Conservation (phyloP, 306 rosid species). For the Trifolium fragiferum region DNA sequence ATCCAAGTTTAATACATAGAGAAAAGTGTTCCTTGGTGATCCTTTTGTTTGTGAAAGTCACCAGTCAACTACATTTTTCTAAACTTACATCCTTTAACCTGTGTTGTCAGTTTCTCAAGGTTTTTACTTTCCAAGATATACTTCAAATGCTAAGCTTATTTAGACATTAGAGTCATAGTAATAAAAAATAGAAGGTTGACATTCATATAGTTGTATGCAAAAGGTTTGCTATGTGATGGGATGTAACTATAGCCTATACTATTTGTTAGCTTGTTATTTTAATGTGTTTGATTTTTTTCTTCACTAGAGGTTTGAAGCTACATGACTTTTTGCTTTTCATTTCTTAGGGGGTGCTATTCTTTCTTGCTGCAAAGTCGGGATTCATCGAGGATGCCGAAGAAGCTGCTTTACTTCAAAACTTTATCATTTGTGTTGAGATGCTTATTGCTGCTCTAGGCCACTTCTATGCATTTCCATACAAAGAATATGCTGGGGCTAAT, state of each 20-base stretch:
- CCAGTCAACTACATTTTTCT: conserved; percentile 18
- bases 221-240: background rate
- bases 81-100: background rate
- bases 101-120: background rate
- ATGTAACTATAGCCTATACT: conserved; percentile 18
- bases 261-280: conserved; percentile 15
- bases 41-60: background rate
- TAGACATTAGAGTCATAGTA: background rate
- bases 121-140: conserved; percentile 26
- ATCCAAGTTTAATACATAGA: background rate
- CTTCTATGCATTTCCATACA: conserved; percentile 97
- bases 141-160: conserved; percentile 5
- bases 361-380: conserved; percentile 93
- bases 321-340: conserved; percentile 37
- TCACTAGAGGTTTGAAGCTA: conserved; percentile 16
- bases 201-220: conserved; percentile 1
- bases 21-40: background rate
- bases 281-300: conserved; percentile 20
- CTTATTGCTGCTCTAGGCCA: conserved; percentile 93
- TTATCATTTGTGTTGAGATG: conserved; percentile 97
- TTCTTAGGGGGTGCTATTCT: conserved; percentile 88
- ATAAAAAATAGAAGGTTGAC: background rate
- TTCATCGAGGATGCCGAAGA: conserved; percentile 81
- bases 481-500: conserved; percentile 98
- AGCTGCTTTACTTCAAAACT: conserved; percentile 90